phyloP scores from a whole-genome alignment of 2,329 filamentous ascomycete species.

The Bipolaris oryzae region DNA sequence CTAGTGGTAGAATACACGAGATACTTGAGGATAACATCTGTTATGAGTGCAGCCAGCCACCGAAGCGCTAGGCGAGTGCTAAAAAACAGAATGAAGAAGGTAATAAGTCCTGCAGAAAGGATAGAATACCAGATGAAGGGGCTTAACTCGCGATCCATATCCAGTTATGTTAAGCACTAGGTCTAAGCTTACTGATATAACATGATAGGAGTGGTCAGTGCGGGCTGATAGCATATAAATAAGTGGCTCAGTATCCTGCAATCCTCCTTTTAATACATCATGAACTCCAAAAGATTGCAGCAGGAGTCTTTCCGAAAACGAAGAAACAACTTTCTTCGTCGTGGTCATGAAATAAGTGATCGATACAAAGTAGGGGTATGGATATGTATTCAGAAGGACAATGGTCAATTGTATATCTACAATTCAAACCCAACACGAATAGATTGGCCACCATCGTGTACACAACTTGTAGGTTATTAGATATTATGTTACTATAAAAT shows the following conservation, averaged over 20 bases:
- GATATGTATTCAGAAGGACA: constrained; percentile 25
- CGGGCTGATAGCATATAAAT: constrained; percentile 10
- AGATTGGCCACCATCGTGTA: constrained; percentile 16
- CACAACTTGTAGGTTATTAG: constrained; percentile 9
- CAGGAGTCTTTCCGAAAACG: constrained; percentile 22
- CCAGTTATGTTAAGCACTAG: not conserved
- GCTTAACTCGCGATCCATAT: constrained; percentile 7
- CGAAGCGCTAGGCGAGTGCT: not conserved
- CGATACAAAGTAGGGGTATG: constrained; percentile 20
- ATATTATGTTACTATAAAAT: too few species aligned
- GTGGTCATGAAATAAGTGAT: constrained; percentile 18
- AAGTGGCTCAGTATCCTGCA: too few species aligned
- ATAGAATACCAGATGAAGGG: constrained; percentile 12
- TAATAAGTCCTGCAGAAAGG: not conserved
- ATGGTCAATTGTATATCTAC: constrained; percentile 21
- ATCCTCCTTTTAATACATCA: too few species aligned
- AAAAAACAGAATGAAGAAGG: constrained; percentile 7
- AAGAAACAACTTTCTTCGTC: constrained; percentile 22
- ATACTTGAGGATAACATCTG: constrained; percentile 9
- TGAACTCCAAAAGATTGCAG: constrained; percentile 16
- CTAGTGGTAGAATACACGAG: constrained; percentile 17
- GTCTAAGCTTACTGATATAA: constrained; percentile 8
- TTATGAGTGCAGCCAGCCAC: constrained; percentile 9
- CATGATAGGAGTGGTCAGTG: constrained; percentile 7
- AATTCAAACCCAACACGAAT: constrained; percentile 14